Conservation (phyloP, 306 rosid genomes). For the Leucaena leucocephala region DNA sequence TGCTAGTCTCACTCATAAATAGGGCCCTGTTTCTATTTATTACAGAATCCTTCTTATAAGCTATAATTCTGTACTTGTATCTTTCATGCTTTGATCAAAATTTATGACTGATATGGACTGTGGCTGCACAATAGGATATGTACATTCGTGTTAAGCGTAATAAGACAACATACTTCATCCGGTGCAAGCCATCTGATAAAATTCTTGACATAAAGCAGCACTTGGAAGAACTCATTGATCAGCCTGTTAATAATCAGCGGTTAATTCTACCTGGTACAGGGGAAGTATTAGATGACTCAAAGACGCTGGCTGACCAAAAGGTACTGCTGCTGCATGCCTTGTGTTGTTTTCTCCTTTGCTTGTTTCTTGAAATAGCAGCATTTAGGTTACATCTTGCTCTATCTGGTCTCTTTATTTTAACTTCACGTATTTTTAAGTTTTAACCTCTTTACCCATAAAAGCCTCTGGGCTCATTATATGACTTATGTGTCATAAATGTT, state of each 20-base stretch:
- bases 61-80: neutral
- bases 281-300: conserved; percentile 6
- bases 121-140: neutral
- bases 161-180: conserved; percentile 6
- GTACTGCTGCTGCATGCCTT: neutral
- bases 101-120: neutral
- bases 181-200: conserved; percentile 16
- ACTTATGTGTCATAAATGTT: neutral
- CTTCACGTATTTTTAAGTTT: neutral
- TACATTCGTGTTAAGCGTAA: conserved; percentile 10
- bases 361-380: neutral
- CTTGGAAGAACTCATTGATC: conserved; percentile 11
- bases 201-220: conserved; percentile 1
- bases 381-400: neutral
- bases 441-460: neutral
- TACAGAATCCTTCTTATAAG: neutral
- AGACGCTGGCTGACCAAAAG: conserved; percentile 2
- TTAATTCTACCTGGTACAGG: neutral
- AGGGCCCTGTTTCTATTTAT: neutral
- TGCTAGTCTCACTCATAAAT: neutral
- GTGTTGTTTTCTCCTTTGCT: neutral
- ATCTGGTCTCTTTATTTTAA: neutral
- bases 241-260: conserved; percentile 11
- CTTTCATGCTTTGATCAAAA: neutral
- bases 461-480: neutral